phyloP scores from a whole-genome alignment of 2,329 filamentous ascomycete species.

The Westerdykella sp. region DNA sequence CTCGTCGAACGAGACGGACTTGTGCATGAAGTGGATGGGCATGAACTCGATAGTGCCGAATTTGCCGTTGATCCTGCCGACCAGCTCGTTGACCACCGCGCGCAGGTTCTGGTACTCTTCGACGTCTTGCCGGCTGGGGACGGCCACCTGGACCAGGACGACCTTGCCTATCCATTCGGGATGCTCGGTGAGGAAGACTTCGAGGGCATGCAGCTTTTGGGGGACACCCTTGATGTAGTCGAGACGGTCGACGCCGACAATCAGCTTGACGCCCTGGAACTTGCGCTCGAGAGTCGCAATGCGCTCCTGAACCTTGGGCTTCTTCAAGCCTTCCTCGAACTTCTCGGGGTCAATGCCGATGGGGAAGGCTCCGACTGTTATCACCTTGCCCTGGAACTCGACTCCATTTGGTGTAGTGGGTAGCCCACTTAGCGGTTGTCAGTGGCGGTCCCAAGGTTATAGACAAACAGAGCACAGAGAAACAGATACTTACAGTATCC shows the following conservation, averaged over 20 bases:
- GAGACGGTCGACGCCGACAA: constrained; percentile 91
- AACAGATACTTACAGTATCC: constrained; percentile 63
- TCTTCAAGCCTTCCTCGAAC: constrained; percentile 82
- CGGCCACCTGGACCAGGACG: constrained; percentile 90
- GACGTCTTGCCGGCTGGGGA: constrained; percentile 90
- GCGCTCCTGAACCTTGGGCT: constrained; percentile 77
- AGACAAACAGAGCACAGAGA: constrained; percentile 2
- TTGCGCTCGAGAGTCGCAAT: constrained; percentile 80
- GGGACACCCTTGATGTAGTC: constrained; percentile 99
- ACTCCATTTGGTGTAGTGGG: constrained; percentile 88
- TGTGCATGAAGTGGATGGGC: constrained; percentile 98
- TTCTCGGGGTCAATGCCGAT: constrained; percentile 98
- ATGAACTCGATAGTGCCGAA: constrained; percentile 98
- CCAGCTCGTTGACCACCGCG: constrained; percentile 91
- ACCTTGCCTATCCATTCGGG: constrained; percentile 98
- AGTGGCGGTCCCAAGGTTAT: constrained; percentile 1
- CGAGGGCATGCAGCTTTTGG: constrained; percentile 91
- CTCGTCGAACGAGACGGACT: constrained; percentile 91
- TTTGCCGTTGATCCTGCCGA: constrained; percentile 93
- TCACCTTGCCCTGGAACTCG: constrained; percentile 79
- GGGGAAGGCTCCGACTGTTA: constrained; percentile 90
- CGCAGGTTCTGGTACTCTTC: constrained; percentile 97
- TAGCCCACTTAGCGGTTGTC: constrained; percentile 46
- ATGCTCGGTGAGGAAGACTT: constrained; percentile 94
- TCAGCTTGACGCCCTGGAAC: constrained; percentile 92